Evolutionary conservation across 805 yeast genomes (phyloP).

Genomic region (Ogataea trehalophila): DNA sequence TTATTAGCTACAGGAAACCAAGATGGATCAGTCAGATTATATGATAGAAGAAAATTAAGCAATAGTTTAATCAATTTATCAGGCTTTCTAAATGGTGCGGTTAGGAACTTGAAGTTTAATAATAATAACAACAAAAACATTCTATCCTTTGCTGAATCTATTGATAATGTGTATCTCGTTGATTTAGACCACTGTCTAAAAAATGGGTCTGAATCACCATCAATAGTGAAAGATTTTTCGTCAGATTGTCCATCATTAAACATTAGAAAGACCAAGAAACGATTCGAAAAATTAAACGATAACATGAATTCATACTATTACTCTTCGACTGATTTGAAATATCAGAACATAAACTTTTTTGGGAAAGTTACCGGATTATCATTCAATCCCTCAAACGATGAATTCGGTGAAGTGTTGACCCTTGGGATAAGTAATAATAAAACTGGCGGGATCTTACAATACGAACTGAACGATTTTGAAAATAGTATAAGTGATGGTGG

Average conservation of each 20-base stretch:
- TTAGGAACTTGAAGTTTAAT: conserved; percentile 49
- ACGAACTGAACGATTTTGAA: conserved; percentile 25
- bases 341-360: conserved; percentile 47
- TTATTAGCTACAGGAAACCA: conserved; percentile 53
- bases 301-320: background rate
- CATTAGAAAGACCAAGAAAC: too few species aligned
- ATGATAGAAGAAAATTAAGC: conserved; percentile 40
- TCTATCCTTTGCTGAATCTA: conserved; percentile 52
- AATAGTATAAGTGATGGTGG: conserved; percentile 2
- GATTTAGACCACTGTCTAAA: conserved; percentile 22
- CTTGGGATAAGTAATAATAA: conserved; percentile 53
- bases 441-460: conserved; percentile 54
- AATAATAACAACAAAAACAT: conserved; percentile 36
- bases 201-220: too few species aligned
- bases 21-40: conserved; percentile 51
- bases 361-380: conserved; percentile 57
- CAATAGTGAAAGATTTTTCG: too few species aligned
- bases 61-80: conserved; percentile 11
- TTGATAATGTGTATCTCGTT: conserved; percentile 52
- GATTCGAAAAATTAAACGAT: too few species aligned
- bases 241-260: too few species aligned
- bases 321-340: conserved; percentile 6
- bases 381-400: conserved; percentile 36
- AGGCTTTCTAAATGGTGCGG: conserved; percentile 36
- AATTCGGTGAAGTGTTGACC: conserved; percentile 42